A percentile compares a stretch with the other conserved stretches of the same genome.
Evolutionary conservation across 371 early-diverging fungal genomes (phyloP).

Genomic region (Phascolomyces articulosus): DNA sequence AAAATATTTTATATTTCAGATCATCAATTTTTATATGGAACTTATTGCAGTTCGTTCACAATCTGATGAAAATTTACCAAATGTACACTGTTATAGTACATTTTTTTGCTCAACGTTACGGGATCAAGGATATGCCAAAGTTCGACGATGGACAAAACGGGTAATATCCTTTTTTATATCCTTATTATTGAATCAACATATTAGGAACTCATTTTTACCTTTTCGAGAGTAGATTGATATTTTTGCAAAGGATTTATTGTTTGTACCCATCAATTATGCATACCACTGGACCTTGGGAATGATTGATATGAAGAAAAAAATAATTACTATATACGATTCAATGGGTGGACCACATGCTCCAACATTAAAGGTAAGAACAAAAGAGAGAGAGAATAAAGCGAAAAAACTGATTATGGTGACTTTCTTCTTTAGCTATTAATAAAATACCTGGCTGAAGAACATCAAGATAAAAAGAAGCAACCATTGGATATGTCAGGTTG

Average conservation of each 20-base stretch:
- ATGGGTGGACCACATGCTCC: slow-evolving; percentile 65
- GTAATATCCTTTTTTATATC: slow-evolving; percentile 26
- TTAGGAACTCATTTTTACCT: too few relatives aligned
- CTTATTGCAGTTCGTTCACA: slow-evolving; percentile 77
- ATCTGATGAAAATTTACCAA: slow-evolving; percentile 51
- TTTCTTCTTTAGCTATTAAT: slow-evolving; percentile 47
- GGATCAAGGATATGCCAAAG: slow-evolving; percentile 73
- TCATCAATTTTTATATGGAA: slow-evolving; percentile 90
- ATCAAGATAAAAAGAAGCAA: slow-evolving; percentile 69
- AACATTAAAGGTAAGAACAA: slow-evolving; percentile 41
- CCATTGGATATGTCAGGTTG: slow-evolving; percentile 70
- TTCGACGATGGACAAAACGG: slow-evolving; percentile 85
- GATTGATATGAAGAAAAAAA: slow-evolving; percentile 74
- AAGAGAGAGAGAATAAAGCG: not conserved
- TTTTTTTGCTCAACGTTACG: slow-evolving; percentile 83
- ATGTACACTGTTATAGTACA: slow-evolving; percentile 84
- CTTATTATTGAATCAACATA: too few relatives aligned
- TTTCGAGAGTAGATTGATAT: slow-evolving; percentile 64
- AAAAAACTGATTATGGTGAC: not conserved
- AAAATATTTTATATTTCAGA: too few relatives aligned
- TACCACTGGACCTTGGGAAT: slow-evolving; percentile 91
- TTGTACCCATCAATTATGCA: slow-evolving; percentile 88
- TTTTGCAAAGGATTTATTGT: slow-evolving; percentile 76
- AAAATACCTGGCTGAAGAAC: slow-evolving; percentile 74
- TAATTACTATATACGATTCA: slow-evolving; percentile 87